phyloP scores from a whole-genome alignment of 768 basidiomycete genomes.

The Leccinum ochraceum region DNA sequence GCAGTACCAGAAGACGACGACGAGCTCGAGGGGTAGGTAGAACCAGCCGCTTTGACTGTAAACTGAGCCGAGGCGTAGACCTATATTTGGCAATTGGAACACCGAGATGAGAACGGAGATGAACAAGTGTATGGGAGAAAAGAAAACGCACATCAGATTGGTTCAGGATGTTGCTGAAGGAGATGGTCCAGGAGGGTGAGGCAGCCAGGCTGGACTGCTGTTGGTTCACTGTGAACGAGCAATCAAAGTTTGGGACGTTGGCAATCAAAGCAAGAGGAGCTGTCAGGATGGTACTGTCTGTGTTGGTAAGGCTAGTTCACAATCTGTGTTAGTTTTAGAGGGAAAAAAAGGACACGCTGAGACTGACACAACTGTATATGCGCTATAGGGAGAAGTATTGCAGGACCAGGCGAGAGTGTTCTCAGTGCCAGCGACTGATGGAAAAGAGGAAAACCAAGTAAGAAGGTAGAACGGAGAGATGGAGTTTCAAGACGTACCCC shows the following conservation, averaged over 20 bases:
- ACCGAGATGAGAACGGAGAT: not conserved
- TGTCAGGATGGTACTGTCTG: conserved; percentile 40
- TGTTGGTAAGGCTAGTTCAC: conserved; percentile 44
- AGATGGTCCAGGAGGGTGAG: conserved; percentile 50
- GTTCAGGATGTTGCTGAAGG: conserved; percentile 52
- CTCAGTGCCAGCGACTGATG: conserved; percentile 51
- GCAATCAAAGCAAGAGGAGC: conserved; percentile 45
- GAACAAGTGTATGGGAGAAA: not conserved
- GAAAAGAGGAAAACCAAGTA: not conserved
- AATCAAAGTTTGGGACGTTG: conserved; percentile 55
- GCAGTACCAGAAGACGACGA: conserved; percentile 27
- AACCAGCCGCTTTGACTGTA: conserved; percentile 58
- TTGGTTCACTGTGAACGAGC: conserved; percentile 52
- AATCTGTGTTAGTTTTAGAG: conserved; percentile 6
- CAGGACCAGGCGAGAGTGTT: conserved; percentile 68
- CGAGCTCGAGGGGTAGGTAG: conserved; percentile 49
- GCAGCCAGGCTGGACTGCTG: conserved; percentile 45
- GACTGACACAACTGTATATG: conserved; percentile 50
- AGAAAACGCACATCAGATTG: conserved; percentile 47
- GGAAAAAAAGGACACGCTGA: not conserved
- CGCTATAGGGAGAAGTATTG: conserved; percentile 35
- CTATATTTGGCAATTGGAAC: conserved; percentile 33
- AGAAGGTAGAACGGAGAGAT: not conserved
- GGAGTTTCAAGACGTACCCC: conserved; percentile 49
- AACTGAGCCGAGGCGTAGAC: conserved; percentile 61